Evolutionary conservation across 1,284 basidiomycete genomes (phyloP).

Genomic region (Sutorius eximius): DNA sequence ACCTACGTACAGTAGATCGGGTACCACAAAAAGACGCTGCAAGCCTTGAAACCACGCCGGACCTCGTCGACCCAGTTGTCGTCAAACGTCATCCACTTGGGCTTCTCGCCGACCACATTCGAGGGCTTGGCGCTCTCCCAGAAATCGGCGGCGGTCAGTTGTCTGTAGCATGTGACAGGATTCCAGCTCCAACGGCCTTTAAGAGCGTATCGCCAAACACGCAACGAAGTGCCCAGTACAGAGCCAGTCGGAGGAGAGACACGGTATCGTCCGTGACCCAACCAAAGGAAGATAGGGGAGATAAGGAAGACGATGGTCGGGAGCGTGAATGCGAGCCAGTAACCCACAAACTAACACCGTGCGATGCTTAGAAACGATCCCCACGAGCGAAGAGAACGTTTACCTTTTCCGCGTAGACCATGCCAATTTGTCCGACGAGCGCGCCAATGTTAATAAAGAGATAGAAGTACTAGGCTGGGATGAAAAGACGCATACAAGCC

Average conservation of each 20-base stretch:
- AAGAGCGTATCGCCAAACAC: slow-evolving; percentile 51
- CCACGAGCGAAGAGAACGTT: background rate
- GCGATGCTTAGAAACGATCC: background rate
- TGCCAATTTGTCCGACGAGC: slow-evolving; percentile 65
- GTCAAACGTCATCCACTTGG: slow-evolving; percentile 73
- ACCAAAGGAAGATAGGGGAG: slow-evolving; percentile 68
- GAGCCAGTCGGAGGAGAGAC: slow-evolving; percentile 77
- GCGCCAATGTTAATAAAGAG: slow-evolving; percentile 80
- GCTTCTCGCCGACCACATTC: slow-evolving; percentile 42
- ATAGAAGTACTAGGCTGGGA: slow-evolving; percentile 62
- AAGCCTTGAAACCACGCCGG: slow-evolving; percentile 80
- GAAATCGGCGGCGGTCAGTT: slow-evolving; percentile 63
- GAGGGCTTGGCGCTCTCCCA: slow-evolving; percentile 82
- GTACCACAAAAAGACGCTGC: slow-evolving; percentile 78
- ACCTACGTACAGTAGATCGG: slow-evolving; percentile 63
- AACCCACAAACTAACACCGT: slow-evolving; percentile 57
- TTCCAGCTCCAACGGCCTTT: slow-evolving; percentile 60
- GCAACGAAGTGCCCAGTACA: slow-evolving; percentile 57
- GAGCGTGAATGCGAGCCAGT: slow-evolving; percentile 68
- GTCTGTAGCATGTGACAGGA: slow-evolving; percentile 47
- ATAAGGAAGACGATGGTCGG: slow-evolving; percentile 69
- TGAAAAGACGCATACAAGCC: background rate
- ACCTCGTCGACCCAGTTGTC: slow-evolving; percentile 85
- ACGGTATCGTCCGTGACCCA: slow-evolving; percentile 67
- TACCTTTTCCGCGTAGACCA: slow-evolving; percentile 75